Base-by-base conservation (phyloP, 441 rosid species). In the Croton laevigatus region DNA sequence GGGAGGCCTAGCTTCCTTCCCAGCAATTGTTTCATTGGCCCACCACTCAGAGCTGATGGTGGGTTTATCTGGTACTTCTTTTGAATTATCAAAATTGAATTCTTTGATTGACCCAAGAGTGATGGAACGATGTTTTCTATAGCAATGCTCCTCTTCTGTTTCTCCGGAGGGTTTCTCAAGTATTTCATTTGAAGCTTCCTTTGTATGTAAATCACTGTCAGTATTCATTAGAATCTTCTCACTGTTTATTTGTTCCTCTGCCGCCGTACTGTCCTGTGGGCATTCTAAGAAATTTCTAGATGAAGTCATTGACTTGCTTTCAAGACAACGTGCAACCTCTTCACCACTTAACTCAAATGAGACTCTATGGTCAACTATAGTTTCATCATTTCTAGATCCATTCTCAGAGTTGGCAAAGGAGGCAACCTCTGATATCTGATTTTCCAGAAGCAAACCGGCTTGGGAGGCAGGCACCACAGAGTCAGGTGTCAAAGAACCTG, bases 281-380 rank as follows among this genome's bases (percentile, higher is more conserved):
- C 57, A 78, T 70, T 78, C 79, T 52, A 80, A 61, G 59, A 78
- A 59, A 51, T 82, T 81, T 79, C 97, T 84, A 37, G 72, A 66
- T 20, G 86, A 65, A 11, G 81, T 37, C 51, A 65, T 68, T 20
- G 87, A 81, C 80, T 88, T 91, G 68, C 69, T 91, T n/a, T 88
- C 91, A 53, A 94, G 86, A 82, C 97, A 89, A 49, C 90, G 91
- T 0, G 96, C 98, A 65, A 94, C 96, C 68, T 94, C 98, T 81
- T 94, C 98, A 6, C 98, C 96, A 10, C 93, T 91, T 75, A 94
- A 77, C 86, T 94, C 98, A 60, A 94, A 94, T 5, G 97, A 94
- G 52, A 94, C 96, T 81, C 98, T 83, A 69, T 91, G 96, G 75
- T 87, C 86, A 16, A 83, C 84, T 12, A 86, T 78, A 57, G 63